These are phyloP conservation scores for Bolboschoenus planiculmis DNA, from an alignment of 176 grass and related monocot species.

Conservation along the genomic window DNA sequence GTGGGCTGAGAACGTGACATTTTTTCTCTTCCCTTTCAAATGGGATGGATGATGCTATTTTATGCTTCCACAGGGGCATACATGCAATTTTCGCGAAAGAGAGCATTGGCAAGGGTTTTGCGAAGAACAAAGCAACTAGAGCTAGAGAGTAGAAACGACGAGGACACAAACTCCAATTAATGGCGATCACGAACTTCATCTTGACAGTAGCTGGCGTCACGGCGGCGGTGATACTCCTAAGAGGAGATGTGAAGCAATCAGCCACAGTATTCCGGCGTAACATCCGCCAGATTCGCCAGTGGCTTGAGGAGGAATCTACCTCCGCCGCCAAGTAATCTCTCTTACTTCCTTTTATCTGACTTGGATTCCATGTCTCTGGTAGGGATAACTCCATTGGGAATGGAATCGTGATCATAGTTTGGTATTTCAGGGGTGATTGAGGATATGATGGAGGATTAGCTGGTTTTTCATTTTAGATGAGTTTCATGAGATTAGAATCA, in stretches of 20 bases:
- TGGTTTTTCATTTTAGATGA: neutral
- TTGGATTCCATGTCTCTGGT: neutral
- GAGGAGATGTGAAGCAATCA: constrained; percentile 75
- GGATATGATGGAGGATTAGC: neutral
- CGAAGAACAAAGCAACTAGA: neutral
- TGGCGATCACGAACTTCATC: constrained; percentile 91
- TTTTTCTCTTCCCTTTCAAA: no score
- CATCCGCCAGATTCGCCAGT: constrained; percentile 62
- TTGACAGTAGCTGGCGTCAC: constrained; percentile 55
- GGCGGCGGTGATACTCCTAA: constrained; percentile 58
- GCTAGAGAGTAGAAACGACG: neutral
- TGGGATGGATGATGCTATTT: neutral
- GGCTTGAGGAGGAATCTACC: constrained; percentile 69
- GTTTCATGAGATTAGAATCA: no score
- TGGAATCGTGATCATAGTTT: neutral
- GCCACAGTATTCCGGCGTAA: constrained; percentile 70
- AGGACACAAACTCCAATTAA: constrained; percentile 6
- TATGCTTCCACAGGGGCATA: neutral
- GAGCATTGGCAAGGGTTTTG: constrained; percentile 8
- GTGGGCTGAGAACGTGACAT: no score
- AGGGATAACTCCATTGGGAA: neutral
- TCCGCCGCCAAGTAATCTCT: constrained; percentile 37
- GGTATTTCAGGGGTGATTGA: neutral
- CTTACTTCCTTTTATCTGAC: neutral
- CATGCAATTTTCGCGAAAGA: neutral